phyloP scores from a whole-genome alignment of 495 filamentous ascomycete genomes.

The Trichodelitschia bisporula region DNA sequence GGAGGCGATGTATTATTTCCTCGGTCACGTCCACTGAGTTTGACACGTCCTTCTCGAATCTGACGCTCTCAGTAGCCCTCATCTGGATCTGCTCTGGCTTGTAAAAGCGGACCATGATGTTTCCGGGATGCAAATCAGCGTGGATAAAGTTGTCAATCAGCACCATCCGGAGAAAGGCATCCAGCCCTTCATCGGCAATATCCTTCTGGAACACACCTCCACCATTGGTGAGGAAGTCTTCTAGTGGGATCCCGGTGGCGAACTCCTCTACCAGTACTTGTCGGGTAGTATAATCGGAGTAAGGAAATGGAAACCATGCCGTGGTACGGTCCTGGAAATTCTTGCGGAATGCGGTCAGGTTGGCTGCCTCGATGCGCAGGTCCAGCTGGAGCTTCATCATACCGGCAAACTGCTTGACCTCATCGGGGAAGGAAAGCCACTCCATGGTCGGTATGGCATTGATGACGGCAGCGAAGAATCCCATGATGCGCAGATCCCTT shows the following conservation, averaged over 20 bases:
- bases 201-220: conserved; percentile 84
- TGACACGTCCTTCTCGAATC: conserved; percentile 1
- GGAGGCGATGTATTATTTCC: conserved; percentile 51
- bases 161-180: conserved; percentile 96
- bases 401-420: conserved; percentile 79
- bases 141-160: conserved; percentile 96
- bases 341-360: conserved; percentile 66
- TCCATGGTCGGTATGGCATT: conserved; percentile 87
- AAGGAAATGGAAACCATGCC: conserved; percentile 90
- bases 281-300: conserved; percentile 69
- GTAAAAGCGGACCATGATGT: conserved; percentile 99
- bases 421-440: conserved; percentile 90
- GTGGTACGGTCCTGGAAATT: conserved; percentile 79
- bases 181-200: conserved; percentile 84
- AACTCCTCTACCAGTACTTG: conserved; percentile 92
- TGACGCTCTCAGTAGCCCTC: conserved; percentile 26
- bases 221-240: conserved; percentile 71
- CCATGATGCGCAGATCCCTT: conserved; percentile 81
- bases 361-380: conserved; percentile 81
- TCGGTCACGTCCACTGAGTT: conserved; percentile 55
- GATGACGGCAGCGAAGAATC: conserved; percentile 64
- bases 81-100: conserved; percentile 47
- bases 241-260: conserved; percentile 75
- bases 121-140: conserved; percentile 93
- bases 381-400: conserved; percentile 98